Percentiles rank a stretch among this genome's conserved stretches.
Evolutionary conservation across 306 rosid species (phyloP).

Genomic region (Cercis canadensis): DNA sequence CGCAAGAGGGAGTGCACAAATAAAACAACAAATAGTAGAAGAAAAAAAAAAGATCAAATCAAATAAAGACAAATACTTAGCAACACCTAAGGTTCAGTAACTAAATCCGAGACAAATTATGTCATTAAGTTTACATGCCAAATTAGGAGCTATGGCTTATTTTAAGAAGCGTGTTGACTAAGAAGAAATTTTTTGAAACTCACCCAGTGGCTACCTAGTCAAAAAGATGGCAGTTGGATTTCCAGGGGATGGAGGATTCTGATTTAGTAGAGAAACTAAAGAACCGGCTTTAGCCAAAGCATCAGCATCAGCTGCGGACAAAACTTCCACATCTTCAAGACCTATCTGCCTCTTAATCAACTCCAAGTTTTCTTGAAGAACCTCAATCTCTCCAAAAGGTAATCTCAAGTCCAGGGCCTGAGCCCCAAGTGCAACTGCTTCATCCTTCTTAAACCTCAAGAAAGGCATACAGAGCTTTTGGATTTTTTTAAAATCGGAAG

Average conservation of each 20-base stretch:
- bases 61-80: background rate
- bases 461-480: slow-evolving; percentile 89
- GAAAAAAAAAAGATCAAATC: background rate
- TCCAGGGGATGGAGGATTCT: slow-evolving; percentile 92
- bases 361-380: slow-evolving; percentile 78
- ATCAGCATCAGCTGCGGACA: slow-evolving; percentile 61
- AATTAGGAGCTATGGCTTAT: background rate
- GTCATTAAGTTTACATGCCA: background rate
- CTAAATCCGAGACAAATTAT: slow-evolving; percentile 1
- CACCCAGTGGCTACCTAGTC: slow-evolving; percentile 44
- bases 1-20: background rate
- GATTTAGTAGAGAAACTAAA: slow-evolving; percentile 55
- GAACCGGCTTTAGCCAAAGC: slow-evolving; percentile 73
- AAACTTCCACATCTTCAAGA: slow-evolving; percentile 73
- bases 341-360: slow-evolving; percentile 80
- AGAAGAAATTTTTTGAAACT: slow-evolving; percentile 17
- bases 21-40: no score
- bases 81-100: slow-evolving; percentile 26
- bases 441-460: slow-evolving; percentile 81
- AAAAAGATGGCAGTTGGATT: slow-evolving; percentile 87
- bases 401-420: slow-evolving; percentile 81
- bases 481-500: slow-evolving; percentile 60
- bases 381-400: slow-evolving; percentile 83
- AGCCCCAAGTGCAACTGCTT: slow-evolving; percentile 67
- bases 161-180: slow-evolving; percentile 2